A percentile compares a stretch with the other conserved stretches of the same genome.
These are phyloP conservation scores for Trypanosoma lewisi DNA, from an alignment of 208 protist species.

Conservation along the genomic window DNA sequence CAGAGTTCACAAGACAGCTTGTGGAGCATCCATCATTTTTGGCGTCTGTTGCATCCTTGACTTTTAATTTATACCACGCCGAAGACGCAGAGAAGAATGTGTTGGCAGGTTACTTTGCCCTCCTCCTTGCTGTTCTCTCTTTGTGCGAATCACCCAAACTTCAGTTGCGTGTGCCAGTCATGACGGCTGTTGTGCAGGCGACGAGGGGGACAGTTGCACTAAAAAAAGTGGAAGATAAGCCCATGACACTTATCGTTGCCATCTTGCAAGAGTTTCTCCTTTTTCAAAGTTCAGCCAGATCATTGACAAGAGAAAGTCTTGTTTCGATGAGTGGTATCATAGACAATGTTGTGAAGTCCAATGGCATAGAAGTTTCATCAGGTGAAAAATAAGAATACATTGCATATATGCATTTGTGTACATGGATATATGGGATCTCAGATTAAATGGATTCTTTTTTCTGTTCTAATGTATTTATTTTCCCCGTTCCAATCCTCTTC, in stretches of 20 bases:
- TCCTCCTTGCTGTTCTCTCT: conserved; percentile 70
- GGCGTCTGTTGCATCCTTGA: conserved; percentile 9
- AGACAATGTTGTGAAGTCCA: conserved; percentile 38
- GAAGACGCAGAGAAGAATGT: conserved; percentile 56
- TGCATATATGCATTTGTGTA: background rate
- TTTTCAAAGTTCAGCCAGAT: conserved; percentile 75
- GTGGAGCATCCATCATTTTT: conserved; percentile 19
- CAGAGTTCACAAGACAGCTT: conserved; percentile 21
- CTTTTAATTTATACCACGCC: conserved; percentile 21
- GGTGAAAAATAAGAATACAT: conserved; percentile 9
- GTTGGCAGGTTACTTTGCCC: conserved; percentile 75
- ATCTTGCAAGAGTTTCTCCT: conserved; percentile 88
- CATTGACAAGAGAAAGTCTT: conserved; percentile 56
- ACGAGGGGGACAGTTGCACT: conserved; percentile 29
- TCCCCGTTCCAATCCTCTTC: no score
- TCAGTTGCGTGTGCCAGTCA: conserved; percentile 52
- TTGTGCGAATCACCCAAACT: conserved; percentile 23
- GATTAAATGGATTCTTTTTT: background rate
- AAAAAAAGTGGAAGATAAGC: conserved; percentile 26
- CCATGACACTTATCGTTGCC: conserved; percentile 72
- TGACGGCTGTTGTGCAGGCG: conserved; percentile 55
- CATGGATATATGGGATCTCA: background rate
- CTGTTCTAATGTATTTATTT: background rate
- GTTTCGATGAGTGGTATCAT: conserved; percentile 51
- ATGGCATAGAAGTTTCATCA: conserved; percentile 48